Base-by-base conservation (phyloP, 1,139 yeast species). In the Geotrichum klebahnii region DNA sequence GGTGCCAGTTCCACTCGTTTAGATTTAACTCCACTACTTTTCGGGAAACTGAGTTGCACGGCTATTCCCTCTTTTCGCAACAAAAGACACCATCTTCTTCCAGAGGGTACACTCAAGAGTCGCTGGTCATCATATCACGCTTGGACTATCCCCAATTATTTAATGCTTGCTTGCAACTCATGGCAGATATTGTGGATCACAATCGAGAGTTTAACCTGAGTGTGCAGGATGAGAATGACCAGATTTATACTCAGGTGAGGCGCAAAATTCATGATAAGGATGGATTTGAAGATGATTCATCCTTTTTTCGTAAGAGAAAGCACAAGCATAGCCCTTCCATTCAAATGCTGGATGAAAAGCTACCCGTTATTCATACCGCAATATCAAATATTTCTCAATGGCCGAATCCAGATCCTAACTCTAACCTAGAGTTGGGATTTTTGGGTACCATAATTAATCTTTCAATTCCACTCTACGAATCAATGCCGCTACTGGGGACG, bases 71-170 rank as follows among this genome's bases (percentile, higher is more conserved):
- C 35, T 64, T 63, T 47, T 51, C 58, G 12, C 64, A 61, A 39
- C 49, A 49, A 5, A 50, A 56, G 41, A 58, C 61, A 39, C 46
- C 57, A 1, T 48, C 55, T 19, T 50, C 38, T 12, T 29, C 41
- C 10, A 16, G 67, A 29, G 66, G 67, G 3, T 64, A 61, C 48
- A 52, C 55, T 3, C 67, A 63, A 42, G 65, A 64, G 50, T 56
- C 66, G 1, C 43, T 63, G 16, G 67, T 64, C 10, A 54, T 64
- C 6, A 44, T 64, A 5, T 59, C 65, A 2, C 53, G 46, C 17
- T 58, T 57, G 37, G 57, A 62, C 24, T 56, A 56, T 43, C 64
- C 66, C 10, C 49, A 51, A 5, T 53, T 64, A 37, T 64, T 62
- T 46, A 51, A 56, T 44, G 51, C 56, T 16, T 62, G 66, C 44